Base-by-base conservation (phyloP, 1,139 yeast species). In the Geotrichum aggregatum region DNA sequence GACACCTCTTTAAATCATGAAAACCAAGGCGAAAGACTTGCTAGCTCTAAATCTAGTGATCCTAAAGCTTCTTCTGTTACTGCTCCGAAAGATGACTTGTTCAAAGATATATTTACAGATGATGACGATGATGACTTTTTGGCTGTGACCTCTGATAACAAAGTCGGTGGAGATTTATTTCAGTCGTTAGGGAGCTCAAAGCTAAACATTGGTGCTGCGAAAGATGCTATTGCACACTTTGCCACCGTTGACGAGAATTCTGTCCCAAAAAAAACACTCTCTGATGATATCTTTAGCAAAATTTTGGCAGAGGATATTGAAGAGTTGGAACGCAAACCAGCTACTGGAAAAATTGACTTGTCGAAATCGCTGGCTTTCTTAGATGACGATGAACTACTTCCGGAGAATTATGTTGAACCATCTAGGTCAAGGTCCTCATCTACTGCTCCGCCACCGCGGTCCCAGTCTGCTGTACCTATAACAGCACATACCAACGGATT, bases 351-450 rank as follows among this genome's bases (percentile, higher is more conserved):
- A 21, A 30, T 31, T 22, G 58, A 57, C 22, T 49, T 56, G n/a
- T 50, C 60, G 3, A 44, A 55, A 35, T 54, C 64, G 3, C 60
- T 74, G 43, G 72, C 74, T 10, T 72, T 76, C 54, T 60, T 75
- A 59, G 77, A 73, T n/a, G 67, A 72, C 47, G 83, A 79, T 52
- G 78, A 75, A 36, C 58, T 74, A 5, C 66, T 75, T 18, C 57
- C 64, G n/a, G 71, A 72, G 42, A 77, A 75, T 42, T 76, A 72
- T 11, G 63, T 53, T 50, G 21, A 56, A 33, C 38, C 52, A 42
- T 28, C 52, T 21, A 33, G 19, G 4, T 21, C 40, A 8, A 43
- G 33, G 28, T 14, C 52, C 5, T 26, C 38, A 11, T 26, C 41
- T 33, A 18, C 19, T 22, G 49, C 33, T 14, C 35, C 42, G 8